Evolutionary conservation across 2,329 filamentous ascomycete species (phyloP).

Genomic region (Fusarium anguioides): DNA sequence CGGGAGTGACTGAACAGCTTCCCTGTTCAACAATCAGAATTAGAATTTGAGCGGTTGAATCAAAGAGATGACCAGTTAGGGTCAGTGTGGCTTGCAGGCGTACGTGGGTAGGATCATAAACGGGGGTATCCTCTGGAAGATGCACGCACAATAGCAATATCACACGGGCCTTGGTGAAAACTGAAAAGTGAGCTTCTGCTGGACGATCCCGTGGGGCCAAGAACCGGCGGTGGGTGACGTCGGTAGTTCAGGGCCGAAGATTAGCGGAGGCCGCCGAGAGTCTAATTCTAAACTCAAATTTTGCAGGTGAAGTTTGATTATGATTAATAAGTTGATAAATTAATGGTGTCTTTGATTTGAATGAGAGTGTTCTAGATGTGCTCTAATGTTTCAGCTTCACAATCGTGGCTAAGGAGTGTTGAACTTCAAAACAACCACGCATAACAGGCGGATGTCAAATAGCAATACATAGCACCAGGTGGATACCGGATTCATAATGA

Average conservation of each 20-base stretch:
- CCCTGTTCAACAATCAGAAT: background rate
- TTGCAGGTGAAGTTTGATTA: background rate
- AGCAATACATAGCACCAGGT: conserved; percentile 1
- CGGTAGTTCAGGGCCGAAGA: conserved; percentile 27
- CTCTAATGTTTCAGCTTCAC: background rate
- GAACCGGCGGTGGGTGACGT: conserved; percentile 26
- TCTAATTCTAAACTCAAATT: background rate
- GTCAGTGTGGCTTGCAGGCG: conserved; percentile 12
- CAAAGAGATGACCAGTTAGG: background rate
- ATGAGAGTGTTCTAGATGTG: background rate
- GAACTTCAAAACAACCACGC: background rate
- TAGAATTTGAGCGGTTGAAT: background rate
- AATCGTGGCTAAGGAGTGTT: conserved; percentile 13
- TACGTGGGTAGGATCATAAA: conserved; percentile 16
- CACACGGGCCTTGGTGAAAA: conserved; percentile 20
- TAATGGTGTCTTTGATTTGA: background rate
- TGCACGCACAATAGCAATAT: background rate
- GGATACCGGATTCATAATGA: background rate
- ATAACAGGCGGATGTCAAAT: conserved; percentile 17
- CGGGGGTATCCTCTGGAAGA: background rate
- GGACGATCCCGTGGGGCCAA: conserved; percentile 30
- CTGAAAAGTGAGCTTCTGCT: conserved; percentile 31
- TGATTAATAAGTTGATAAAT: too few species aligned
- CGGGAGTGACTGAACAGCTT: background rate
- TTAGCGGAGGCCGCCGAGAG: conserved; percentile 14